Base-by-base conservation (phyloP, 352 stramenopile species). In the Phytophthora chlamydospora region DNA sequence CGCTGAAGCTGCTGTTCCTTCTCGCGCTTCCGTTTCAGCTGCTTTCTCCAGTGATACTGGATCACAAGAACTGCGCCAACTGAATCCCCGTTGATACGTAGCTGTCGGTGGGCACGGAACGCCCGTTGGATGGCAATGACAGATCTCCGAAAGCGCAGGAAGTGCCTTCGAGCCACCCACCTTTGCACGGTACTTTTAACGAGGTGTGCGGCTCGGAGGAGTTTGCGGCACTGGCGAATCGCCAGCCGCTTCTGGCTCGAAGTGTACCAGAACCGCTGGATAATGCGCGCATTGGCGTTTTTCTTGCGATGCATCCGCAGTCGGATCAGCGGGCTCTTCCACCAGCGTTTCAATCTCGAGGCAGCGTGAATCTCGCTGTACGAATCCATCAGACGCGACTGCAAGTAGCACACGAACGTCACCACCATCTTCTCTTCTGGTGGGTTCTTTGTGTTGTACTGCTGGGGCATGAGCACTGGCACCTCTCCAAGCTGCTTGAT, bases 391-490 rank as follows among this genome's bases (percentile, higher is more conserved):
- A 99, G 58, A 4, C 96, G 89, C 7, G 93, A 97, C 57, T 97
- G 97, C 32, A 98, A 66, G 62, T 98, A 99, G 19, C 89, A 88
- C 13, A 98, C 73, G 55, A 97, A 98, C 3, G 96, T 89, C n/a
- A 98, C 71, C 32, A 98, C 95, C 46, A 96, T 92, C 55, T 97
- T 97, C 66, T 98, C 92, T 55, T 98, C 91, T 3, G 95, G 95
- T 2, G 88, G 70, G 54, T 98, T 92, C 32, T 88, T 85, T 6
- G 84, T 94, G 65, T 98, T 83, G 43, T 93, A 97, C 40, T 92
- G 69, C 41, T 89, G 73, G 0, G 93, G 90, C 32, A 98, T 77
- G 8, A 95, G 68, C 12, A 95, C 86, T 5, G 95, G 95, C 9
- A 99, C 86, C 41, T 97, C 91, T 36, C 96, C 95, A 21, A 99